Evolutionary conservation across 306 rosid genomes (phyloP), one percentile per base, ranked within the genome.

Genomic region (Cucurbita pepo): DNA sequence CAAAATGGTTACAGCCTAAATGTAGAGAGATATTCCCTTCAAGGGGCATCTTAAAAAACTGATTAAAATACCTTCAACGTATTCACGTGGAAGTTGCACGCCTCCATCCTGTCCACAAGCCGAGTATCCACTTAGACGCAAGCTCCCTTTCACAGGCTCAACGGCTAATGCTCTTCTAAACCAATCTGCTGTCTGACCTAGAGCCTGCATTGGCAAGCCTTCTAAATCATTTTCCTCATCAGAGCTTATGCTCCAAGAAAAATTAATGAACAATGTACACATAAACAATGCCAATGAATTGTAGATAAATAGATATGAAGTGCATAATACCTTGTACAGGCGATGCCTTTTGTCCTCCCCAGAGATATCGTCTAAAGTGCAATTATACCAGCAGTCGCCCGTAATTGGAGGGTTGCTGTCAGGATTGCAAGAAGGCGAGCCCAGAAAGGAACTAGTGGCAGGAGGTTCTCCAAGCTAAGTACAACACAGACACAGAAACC

Each of bases 41-140:
- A 62, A 54, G 36, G 21, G 11, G 60, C 25, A 7, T 45, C 7
- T 7, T 9, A 52, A 55, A 72, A 58, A 47, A 55, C 7, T 21
- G 8, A 66, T 21, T 62, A 81, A 75, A 45, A 76, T 79, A 91
- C 97, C 99, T 80, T 95, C 99, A 61, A 91, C 89, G 83, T 95
- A 95, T 84, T 85, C 87, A 63, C 69, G 95, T 53, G 99, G 97
- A 76, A 95, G 88, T 81, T 91, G 97, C 78, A 95, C 99, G 4
- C 99, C 99, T 74, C 99, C 99, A 79, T 95, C 99, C 83, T 95
- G 99, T 38, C 99, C 99, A 16, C 99, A 95, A 41, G 99, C 99
- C 48, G 99, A 95, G 82, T 95, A 95, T 56, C 99, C 99, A 79
- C 97, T 95, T 81, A 95, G 83, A 75, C 88, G 85, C 85, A 95